Conservation (phyloP, 768 basidiomycete species). For the Lentinula edodes region DNA sequence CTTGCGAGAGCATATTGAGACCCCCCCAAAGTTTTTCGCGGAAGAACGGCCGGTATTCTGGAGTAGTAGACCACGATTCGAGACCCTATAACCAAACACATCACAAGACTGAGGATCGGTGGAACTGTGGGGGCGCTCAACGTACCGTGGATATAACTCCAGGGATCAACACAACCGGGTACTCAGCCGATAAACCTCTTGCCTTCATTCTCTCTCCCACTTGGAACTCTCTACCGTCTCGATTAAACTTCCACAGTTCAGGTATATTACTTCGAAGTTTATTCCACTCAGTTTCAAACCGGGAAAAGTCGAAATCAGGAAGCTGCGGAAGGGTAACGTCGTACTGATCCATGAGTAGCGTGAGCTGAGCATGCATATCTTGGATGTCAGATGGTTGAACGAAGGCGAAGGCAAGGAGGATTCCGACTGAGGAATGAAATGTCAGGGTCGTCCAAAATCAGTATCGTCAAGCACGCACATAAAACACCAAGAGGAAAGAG, state of each 20-base stretch:
- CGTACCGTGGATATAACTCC: constrained; percentile 84
- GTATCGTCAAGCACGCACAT: constrained; percentile 31
- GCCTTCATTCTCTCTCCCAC: constrained; percentile 65
- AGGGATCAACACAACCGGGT: constrained; percentile 84
- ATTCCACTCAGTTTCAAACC: constrained; percentile 68
- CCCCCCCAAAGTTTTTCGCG: constrained; percentile 84
- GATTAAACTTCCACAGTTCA: constrained; percentile 77
- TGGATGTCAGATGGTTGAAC: constrained; percentile 64
- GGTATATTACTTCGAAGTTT: constrained; percentile 64
- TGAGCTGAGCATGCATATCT: constrained; percentile 62
- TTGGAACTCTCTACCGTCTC: constrained; percentile 75
- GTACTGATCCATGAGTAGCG: constrained; percentile 63
- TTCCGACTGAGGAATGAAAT: constrained; percentile 45
- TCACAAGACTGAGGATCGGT: neutral
- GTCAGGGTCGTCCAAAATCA: neutral
- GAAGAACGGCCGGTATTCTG: constrained; percentile 84
- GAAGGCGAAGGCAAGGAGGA: constrained; percentile 56
- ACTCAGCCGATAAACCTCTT: constrained; percentile 59
- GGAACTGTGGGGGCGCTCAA: neutral
- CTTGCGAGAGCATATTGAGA: constrained; percentile 78
- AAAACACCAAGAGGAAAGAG: constrained; percentile 72
- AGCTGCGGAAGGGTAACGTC: constrained; percentile 61
- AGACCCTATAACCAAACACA: constrained; percentile 45
- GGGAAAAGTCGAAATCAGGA: constrained; percentile 61
- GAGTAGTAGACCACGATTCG: constrained; percentile 90